These are phyloP conservation scores for Globisporangium iwayamae DNA, from an alignment of 352 stramenopile genomes.

Conservation along the genomic window DNA sequence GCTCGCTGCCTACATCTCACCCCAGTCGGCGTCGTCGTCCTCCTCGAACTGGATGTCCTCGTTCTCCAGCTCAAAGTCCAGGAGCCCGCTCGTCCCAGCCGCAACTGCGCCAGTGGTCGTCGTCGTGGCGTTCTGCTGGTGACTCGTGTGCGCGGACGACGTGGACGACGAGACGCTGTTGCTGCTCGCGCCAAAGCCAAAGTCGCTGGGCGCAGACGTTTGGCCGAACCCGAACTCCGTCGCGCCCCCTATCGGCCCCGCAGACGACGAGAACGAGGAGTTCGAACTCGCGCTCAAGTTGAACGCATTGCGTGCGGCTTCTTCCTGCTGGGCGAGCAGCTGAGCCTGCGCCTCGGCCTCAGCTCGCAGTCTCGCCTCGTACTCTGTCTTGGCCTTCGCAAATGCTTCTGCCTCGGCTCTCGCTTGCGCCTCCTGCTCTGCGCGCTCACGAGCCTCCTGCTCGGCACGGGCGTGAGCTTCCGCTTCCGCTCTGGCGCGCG, in stretches of 20 bases:
- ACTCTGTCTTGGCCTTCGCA: constrained; percentile 23
- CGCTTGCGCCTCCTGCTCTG: constrained; percentile 13
- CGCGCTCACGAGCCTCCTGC: constrained; percentile 14
- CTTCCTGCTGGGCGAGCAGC: constrained; percentile 21
- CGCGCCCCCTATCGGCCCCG: constrained; percentile 6
- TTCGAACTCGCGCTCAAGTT: constrained; percentile 18
- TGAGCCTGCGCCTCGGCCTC: constrained; percentile 26
- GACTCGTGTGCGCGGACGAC: constrained; percentile 17
- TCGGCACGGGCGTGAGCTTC: constrained; percentile 24
- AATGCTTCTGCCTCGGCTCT: constrained; percentile 8
- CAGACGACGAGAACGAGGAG: constrained; percentile 18
- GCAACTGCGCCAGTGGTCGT: constrained; percentile 17
- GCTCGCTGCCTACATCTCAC: constrained; percentile 58
- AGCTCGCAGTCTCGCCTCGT: constrained; percentile 22
- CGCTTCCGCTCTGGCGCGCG: constrained; percentile 20
- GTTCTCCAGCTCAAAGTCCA: constrained; percentile 77
- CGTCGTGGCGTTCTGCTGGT: constrained; percentile 21
- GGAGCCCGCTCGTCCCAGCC: constrained; percentile 23
- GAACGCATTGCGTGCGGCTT: constrained; percentile 24
- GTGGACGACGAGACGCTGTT: constrained; percentile 14
- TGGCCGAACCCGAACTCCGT: constrained; percentile 18
- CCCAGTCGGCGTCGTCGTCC: constrained; percentile 80
- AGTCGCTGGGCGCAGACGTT: constrained; percentile 26
- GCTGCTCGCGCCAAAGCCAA: constrained; percentile 22
- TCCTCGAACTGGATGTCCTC: constrained; percentile 78